These are phyloP conservation scores for Leccinum rimulosum DNA, from an alignment of 768 basidiomycete genomes.

Conservation along the genomic window DNA sequence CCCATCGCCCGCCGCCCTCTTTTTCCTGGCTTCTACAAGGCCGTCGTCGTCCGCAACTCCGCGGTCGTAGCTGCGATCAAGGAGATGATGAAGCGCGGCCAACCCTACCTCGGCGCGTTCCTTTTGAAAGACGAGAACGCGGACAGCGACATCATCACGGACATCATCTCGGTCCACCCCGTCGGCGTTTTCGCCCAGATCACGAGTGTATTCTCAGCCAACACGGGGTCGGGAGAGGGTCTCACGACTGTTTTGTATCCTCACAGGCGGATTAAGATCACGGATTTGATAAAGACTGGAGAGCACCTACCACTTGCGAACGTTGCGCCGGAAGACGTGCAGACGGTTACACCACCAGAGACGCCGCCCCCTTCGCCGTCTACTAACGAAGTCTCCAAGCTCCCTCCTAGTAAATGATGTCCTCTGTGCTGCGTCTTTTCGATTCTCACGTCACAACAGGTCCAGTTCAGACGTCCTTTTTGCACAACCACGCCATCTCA, in stretches of 20 bases:
- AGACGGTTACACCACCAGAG: slow-evolving; percentile 46
- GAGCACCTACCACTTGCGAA: slow-evolving; percentile 35
- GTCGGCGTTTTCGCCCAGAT: slow-evolving; percentile 98
- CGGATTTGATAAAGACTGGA: slow-evolving; percentile 76
- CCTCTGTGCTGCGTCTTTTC: neutral
- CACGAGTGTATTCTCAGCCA: slow-evolving; percentile 82
- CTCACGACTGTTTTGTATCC: slow-evolving; percentile 93
- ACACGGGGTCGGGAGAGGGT: slow-evolving; percentile 54
- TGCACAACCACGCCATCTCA: slow-evolving; percentile 78
- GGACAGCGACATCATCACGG: slow-evolving; percentile 91
- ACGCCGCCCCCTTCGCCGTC: slow-evolving; percentile 33
- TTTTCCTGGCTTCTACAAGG: slow-evolving; percentile 98
- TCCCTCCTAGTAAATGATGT: slow-evolving; percentile 20
- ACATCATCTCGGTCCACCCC: slow-evolving; percentile 80
- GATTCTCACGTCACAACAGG: slow-evolving; percentile 32
- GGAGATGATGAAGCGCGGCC: slow-evolving; percentile 95
- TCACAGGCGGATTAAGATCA: slow-evolving; percentile 85
- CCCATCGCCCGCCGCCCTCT: slow-evolving; percentile 94
- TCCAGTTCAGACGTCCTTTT: slow-evolving; percentile 80
- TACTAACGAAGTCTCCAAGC: slow-evolving; percentile 26
- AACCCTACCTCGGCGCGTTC: slow-evolving; percentile 96
- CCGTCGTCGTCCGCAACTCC: slow-evolving; percentile 89
- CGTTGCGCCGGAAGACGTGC: slow-evolving; percentile 38
- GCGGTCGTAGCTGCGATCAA: slow-evolving; percentile 90
- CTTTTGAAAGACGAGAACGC: slow-evolving; percentile 90